Evolutionary conservation across 148 eudicot species (phyloP).

Genomic region (Vaccinium macrocarpon): DNA sequence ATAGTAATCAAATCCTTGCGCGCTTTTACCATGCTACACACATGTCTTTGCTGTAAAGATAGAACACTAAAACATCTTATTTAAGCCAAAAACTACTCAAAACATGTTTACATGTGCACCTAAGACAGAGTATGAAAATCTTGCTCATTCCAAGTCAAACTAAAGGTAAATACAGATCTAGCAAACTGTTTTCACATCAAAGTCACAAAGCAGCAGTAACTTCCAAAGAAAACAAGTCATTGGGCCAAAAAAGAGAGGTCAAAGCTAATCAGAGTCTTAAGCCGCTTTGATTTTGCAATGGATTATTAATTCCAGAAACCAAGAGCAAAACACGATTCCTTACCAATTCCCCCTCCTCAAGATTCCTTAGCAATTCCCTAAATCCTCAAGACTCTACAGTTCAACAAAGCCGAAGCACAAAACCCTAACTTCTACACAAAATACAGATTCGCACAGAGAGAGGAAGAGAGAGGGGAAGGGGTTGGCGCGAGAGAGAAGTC

Average conservation of each 20-base stretch:
- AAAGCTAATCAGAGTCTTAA: conserved; percentile 5
- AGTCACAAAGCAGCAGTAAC: not conserved
- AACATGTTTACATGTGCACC: conserved; percentile 10
- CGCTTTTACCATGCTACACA: not conserved
- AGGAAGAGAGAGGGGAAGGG: no score
- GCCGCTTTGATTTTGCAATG: not conserved
- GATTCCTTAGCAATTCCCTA: no score
- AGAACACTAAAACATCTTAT: conserved; percentile 4
- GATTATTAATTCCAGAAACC: no score
- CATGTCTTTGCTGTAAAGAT: not conserved
- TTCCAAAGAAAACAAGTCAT: not conserved
- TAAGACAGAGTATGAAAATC: not conserved
- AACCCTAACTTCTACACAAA: no score
- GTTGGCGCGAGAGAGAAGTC: no score
- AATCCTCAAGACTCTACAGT: no score
- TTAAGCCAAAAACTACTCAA: not conserved
- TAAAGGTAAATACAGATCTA: not conserved
- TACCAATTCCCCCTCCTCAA: no score
- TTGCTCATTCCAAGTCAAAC: not conserved
- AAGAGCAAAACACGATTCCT: no score
- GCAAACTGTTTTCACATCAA: not conserved
- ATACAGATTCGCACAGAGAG: no score
- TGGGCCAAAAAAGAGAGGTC: conserved; percentile 11
- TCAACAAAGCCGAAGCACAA: no score
- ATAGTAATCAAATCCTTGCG: not conserved